Evolutionary conservation across 1,284 basidiomycete species (phyloP), one percentile per base, ranked within the genome.

Genomic region (Hymenochaete sp.): DNA sequence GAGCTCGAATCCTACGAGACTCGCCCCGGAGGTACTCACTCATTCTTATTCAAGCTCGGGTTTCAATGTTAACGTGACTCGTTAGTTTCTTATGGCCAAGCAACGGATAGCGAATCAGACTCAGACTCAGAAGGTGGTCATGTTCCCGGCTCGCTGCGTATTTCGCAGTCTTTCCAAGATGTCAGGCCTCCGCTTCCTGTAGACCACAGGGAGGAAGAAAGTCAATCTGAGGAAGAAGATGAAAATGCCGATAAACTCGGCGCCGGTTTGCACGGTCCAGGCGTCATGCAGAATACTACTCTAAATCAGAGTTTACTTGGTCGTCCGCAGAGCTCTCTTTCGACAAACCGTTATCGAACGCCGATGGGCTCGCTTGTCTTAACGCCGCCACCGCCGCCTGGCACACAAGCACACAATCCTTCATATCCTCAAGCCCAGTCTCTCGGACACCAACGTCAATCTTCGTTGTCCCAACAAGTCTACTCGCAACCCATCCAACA

Each of bases 1-100:
- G 92, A 96, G 63, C 66, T 96, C n/a, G 86, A 89, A 56, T 78
- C 82, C 10, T 91, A 80, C 57, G 75, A 74, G 25, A 41, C 38
- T 3, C 38, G 35, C 19, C 28, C 38, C 39, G 83, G 79, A 55
- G 74, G 84, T 87, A 64, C 62, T 47, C 33, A 35, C 26, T 10
- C 41, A 10, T 29, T 19, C 33, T 24, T 42, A 26, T 31, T 26
- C 31, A 13, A 38, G 8, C 38, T 16, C 10, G 14, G 18, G n/a
- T 28, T 7, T 14, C 6, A 26, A 11, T 41, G 10, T 28, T 41
- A 9, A 33, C 13, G 26, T 3, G 16, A 1, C 11, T 21, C n/a
- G 29, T 18, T 14, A 79, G 77, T 69, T 38, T 64, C 71, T 24
- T 56, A 72, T 39, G 64, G 68, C 4, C 62, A 63, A 48, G 74